Evolutionary conservation across 2,329 filamentous ascomycete genomes (phyloP).

Genomic region (Sclerotinia sclerotiorum): DNA sequence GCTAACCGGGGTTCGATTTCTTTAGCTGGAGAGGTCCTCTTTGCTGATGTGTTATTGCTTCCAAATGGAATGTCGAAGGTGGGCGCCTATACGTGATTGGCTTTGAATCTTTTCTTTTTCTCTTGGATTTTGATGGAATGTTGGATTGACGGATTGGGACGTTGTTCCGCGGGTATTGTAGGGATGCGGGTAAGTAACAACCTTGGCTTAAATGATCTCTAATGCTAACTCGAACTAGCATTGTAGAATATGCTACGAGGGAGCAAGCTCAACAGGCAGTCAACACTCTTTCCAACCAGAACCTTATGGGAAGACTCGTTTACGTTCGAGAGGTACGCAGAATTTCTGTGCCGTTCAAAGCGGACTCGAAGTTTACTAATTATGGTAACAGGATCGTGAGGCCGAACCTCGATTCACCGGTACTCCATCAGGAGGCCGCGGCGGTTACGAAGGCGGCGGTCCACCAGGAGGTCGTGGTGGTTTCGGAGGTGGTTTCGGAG

Average conservation of each 20-base stretch:
- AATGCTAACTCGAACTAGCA: slow-evolving; percentile 55
- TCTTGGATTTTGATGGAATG: slow-evolving; percentile 72
- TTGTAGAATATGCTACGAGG: slow-evolving; percentile 99
- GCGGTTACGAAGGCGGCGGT: slow-evolving; percentile 50
- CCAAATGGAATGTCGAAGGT: slow-evolving; percentile 99
- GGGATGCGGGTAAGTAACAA: slow-evolving; percentile 94
- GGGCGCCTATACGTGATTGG: slow-evolving; percentile 89
- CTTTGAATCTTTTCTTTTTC: slow-evolving; percentile 60
- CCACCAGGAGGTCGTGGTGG: slow-evolving; percentile 23
- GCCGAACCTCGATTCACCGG: slow-evolving; percentile 92
- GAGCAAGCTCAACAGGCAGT: slow-evolving; percentile 98
- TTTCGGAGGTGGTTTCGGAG: slow-evolving; percentile 43
- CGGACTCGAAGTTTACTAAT: slow-evolving; percentile 8
- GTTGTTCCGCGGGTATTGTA: slow-evolving; percentile 86
- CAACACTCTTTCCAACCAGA: slow-evolving; percentile 97
- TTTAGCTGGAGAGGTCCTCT: slow-evolving; percentile 96
- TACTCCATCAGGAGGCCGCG: slow-evolving; percentile 61
- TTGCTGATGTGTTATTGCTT: slow-evolving; percentile 98
- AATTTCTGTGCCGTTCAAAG: slow-evolving; percentile 2
- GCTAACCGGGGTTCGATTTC: slow-evolving; percentile 40
- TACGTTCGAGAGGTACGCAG: slow-evolving; percentile 89
- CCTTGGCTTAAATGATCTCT: background rate
- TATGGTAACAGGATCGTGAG: slow-evolving; percentile 76
- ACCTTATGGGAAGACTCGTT: slow-evolving; percentile 95
- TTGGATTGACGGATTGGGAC: slow-evolving; percentile 99